Conservation (phyloP, 1,284 basidiomycete species). For the Leucocoprinus gongylophorus region DNA sequence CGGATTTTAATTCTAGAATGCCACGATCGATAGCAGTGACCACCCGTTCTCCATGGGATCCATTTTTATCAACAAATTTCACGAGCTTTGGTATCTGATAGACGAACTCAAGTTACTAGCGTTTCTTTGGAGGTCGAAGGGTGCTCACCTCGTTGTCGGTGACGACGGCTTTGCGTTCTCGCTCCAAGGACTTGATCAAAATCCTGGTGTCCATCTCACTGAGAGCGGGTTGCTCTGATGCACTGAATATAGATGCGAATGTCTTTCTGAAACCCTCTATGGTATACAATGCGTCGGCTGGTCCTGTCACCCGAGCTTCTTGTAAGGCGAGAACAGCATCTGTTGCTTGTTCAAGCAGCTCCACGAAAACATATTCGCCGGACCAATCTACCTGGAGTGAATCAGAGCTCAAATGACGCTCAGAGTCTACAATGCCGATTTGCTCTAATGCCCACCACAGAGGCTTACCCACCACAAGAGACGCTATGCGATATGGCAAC, state of each 20-base stretch:
- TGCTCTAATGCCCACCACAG: slow-evolving; percentile 84
- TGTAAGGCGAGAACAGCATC: slow-evolving; percentile 51
- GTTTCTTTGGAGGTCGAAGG: neutral
- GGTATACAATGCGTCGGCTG: slow-evolving; percentile 60
- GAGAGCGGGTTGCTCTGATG: slow-evolving; percentile 37
- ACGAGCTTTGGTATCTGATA: slow-evolving; percentile 44
- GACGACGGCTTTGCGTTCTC: slow-evolving; percentile 64
- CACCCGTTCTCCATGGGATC: slow-evolving; percentile 32
- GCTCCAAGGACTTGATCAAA: slow-evolving; percentile 68
- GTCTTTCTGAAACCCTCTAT: slow-evolving; percentile 53
- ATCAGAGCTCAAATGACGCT: slow-evolving; percentile 35
- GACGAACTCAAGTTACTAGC: neutral
- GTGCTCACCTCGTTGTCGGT: slow-evolving; percentile 56
- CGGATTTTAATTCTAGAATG: slow-evolving; percentile 68
- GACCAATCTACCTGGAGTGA: slow-evolving; percentile 56
- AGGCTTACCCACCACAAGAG: slow-evolving; percentile 69
- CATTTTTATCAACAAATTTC: slow-evolving; percentile 55
- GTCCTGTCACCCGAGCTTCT: slow-evolving; percentile 40
- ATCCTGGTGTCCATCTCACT: slow-evolving; percentile 58
- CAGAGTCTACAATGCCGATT: slow-evolving; percentile 60
- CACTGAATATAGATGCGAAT: slow-evolving; percentile 44
- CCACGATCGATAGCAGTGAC: slow-evolving; percentile 68
- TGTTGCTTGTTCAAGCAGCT: slow-evolving; percentile 60
- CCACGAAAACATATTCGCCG: slow-evolving; percentile 74
- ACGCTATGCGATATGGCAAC: slow-evolving; percentile 60